A percentile compares a stretch with the other conserved stretches of the same genome.
These are phyloP conservation scores for Fusarium transvaalense DNA, from an alignment of 2,329 filamentous ascomycete species.

Conservation along the genomic window DNA sequence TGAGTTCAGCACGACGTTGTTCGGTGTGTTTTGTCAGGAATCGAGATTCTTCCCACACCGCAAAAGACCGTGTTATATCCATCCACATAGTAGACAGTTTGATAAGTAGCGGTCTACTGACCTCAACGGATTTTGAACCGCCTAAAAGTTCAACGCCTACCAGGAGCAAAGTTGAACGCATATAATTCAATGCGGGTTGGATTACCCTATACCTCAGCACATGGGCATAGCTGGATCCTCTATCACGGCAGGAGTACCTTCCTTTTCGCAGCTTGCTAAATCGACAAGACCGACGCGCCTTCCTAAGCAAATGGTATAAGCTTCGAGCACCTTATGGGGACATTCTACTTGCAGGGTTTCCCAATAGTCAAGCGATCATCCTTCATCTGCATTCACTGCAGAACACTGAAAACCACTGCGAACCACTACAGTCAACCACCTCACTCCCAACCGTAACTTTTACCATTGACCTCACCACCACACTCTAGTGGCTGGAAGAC, in stretches of 20 bases:
- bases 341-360: too few relatives aligned
- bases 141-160: not conserved
- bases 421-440: not conserved
- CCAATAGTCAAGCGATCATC: not conserved
- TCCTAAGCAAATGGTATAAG: not conserved
- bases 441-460: not conserved
- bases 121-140: not conserved
- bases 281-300: not conserved
- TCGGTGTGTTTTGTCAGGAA: not conserved
- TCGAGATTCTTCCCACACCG: not conserved
- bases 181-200: not conserved
- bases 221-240: not conserved
- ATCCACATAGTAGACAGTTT: not conserved
- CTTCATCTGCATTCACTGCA: not conserved
- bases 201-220: not conserved
- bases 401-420: too few relatives aligned
- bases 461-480: not conserved
- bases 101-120: not conserved
- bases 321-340: not conserved
- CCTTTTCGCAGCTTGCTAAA: not conserved
- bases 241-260: not conserved
- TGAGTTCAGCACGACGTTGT: fast-evolving
- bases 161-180: not conserved
- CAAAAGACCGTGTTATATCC: not conserved
- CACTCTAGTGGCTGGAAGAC: not conserved